Conservation (phyloP, 2,329 filamentous ascomycete genomes). For the Colletotrichum horii region DNA sequence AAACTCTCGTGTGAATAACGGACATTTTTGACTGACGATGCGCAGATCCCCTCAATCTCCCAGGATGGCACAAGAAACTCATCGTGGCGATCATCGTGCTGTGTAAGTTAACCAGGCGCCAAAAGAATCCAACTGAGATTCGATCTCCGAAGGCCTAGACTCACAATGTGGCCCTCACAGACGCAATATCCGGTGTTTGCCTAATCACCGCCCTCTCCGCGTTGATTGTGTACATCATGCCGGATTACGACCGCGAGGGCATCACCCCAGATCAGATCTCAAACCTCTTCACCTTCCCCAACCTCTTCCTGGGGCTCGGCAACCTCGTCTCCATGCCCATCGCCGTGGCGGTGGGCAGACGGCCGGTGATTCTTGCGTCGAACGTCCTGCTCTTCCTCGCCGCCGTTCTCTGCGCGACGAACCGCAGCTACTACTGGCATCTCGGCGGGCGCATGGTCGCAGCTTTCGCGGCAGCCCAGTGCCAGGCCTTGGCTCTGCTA, state of each 20-base stretch:
- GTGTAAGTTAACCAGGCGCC: not conserved
- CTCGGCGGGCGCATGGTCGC: constrained; percentile 8
- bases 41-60: constrained; percentile 30
- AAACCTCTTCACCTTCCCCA: constrained; percentile 35
- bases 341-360: constrained; percentile 34
- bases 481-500: constrained; percentile 5
- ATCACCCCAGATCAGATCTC: constrained; percentile 16
- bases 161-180: not conserved
- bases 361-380: constrained; percentile 33
- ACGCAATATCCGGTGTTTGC: constrained; percentile 19
- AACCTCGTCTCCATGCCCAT: constrained; percentile 39
- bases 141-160: not conserved
- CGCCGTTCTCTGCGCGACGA: constrained; percentile 22
- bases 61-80: constrained; percentile 27
- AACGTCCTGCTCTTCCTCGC: constrained; percentile 30
- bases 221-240: constrained; percentile 23
- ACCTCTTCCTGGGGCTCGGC: constrained; percentile 30
- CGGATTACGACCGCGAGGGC: constrained; percentile 20
- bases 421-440: constrained; percentile 11
- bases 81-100: constrained; percentile 24
- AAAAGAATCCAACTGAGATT: not conserved
- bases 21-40: not conserved
- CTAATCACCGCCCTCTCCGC: constrained; percentile 24
- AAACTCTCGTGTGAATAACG: not conserved
- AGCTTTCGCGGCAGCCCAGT: constrained; percentile 3